Percentiles rank a stretch among this genome's conserved stretches.
Evolutionary conservation across 2,329 filamentous ascomycete species (phyloP).

Genomic region (Cytospora paraplurivora): DNA sequence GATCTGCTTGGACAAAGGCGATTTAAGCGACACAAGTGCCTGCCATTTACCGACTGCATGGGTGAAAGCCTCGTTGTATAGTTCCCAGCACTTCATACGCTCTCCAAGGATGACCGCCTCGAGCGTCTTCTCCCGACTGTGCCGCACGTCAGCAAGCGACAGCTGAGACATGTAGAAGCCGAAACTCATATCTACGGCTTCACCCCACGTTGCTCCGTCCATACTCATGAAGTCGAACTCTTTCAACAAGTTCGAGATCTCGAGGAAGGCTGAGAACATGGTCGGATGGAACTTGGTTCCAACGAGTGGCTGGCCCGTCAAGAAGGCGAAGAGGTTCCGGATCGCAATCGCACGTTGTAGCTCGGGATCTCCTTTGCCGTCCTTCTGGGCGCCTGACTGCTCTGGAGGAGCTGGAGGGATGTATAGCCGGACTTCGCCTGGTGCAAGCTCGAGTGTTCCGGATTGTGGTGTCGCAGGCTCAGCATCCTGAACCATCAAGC

Average conservation of each 20-base stretch:
- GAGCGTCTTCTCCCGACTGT: conserved; percentile 84
- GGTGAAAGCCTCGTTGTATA: conserved; percentile 91
- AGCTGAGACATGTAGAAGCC: conserved; percentile 77
- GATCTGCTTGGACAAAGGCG: conserved; percentile 70
- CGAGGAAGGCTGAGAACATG: conserved; percentile 56
- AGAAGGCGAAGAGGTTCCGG: conserved; percentile 67
- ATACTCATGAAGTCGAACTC: conserved; percentile 59
- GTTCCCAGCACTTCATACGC: conserved; percentile 74
- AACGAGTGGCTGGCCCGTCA: conserved; percentile 65
- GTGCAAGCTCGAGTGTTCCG: conserved; percentile 37
- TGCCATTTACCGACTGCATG: conserved; percentile 88
- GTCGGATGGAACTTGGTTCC: conserved; percentile 56
- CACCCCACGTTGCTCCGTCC: conserved; percentile 62
- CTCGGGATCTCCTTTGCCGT: conserved; percentile 37
- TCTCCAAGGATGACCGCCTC: conserved; percentile 90
- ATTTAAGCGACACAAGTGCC: conserved; percentile 66
- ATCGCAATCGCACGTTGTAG: conserved; percentile 60
- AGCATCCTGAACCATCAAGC: conserved; percentile 54
- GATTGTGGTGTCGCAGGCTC: conserved; percentile 13
- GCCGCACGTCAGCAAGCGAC: conserved; percentile 74
- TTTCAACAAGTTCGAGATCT: conserved; percentile 55
- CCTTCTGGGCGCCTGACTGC: conserved; percentile 30
- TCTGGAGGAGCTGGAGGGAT: conserved; percentile 48
- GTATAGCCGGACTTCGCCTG: conserved; percentile 53
- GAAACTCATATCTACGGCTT: conserved; percentile 65